Evolutionary conservation across 2,329 filamentous ascomycete genomes (phyloP).

Genomic region (Periglandula ipomoeae): DNA sequence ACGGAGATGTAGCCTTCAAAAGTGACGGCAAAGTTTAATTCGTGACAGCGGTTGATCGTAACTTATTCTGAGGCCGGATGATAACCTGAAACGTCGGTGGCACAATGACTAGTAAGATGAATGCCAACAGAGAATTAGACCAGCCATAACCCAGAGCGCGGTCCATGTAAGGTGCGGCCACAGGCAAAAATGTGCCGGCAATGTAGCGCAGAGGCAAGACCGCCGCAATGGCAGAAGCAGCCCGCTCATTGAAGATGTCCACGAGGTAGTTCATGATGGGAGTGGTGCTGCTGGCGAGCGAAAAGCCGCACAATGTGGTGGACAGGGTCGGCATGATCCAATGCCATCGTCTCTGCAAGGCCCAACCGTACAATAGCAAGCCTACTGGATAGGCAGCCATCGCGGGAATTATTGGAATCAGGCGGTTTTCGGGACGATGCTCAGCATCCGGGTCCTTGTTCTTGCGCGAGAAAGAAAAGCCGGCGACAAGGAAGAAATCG

Average conservation of each 20-base stretch:
- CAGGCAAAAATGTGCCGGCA: neutral
- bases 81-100: too few species aligned
- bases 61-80: too few species aligned
- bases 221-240: neutral
- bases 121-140: too few species aligned
- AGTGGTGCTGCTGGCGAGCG: too few species aligned
- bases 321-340: neutral
- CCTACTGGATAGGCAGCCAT: neutral
- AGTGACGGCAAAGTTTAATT: too few species aligned
- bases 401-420: neutral
- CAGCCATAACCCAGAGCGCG: neutral
- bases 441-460: neutral
- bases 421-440: neutral
- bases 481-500: neutral
- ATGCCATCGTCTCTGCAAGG: neutral
- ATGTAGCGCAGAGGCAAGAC: neutral
- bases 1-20: too few species aligned
- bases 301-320: too few species aligned
- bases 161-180: neutral
- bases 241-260: neutral
- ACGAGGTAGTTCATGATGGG: neutral
- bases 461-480: neutral
- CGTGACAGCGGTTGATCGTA: too few species aligned
- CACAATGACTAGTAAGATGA: too few species aligned
- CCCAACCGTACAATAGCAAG: neutral